These are phyloP conservation scores for Rosa persica DNA, from an alignment of 306 rosid species.

Conservation along the genomic window DNA sequence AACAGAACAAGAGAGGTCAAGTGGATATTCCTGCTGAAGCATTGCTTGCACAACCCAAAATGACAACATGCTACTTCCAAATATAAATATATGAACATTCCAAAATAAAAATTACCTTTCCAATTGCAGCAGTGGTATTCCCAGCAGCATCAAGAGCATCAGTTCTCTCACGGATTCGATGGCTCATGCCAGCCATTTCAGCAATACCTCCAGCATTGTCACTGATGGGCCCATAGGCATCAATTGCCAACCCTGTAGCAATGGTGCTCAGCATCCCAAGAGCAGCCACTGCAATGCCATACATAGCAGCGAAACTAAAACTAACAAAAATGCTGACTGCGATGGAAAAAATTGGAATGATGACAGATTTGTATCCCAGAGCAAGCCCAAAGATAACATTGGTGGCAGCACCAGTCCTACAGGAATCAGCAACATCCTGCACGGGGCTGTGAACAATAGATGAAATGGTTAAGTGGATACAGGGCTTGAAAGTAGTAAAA, in stretches of 20 bases:
- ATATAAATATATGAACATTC: neutral
- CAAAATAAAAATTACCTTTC: constrained; percentile 52
- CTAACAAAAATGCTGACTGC: constrained; percentile 79
- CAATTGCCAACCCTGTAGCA: constrained; percentile 79
- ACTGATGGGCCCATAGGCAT: constrained; percentile 82
- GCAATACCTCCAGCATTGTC: constrained; percentile 90
- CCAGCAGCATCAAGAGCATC: constrained; percentile 89
- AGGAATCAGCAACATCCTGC: constrained; percentile 89
- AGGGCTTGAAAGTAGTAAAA: neutral
- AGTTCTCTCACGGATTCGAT: constrained; percentile 82
- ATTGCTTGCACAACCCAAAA: neutral
- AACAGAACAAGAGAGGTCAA: neutral
- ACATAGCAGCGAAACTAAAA: constrained; percentile 77
- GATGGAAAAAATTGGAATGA: constrained; percentile 71
- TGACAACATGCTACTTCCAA: neutral
- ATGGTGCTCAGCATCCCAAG: constrained; percentile 84
- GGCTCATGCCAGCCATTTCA: constrained; percentile 90
- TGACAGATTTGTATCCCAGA: constrained; percentile 70
- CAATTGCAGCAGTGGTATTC: constrained; percentile 87
- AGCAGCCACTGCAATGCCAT: constrained; percentile 75
- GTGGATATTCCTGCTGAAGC: neutral
- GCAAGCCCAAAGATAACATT: constrained; percentile 89
- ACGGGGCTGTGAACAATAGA: constrained; percentile 59
- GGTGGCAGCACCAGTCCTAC: constrained; percentile 88
- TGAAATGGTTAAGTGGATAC: constrained; percentile 14